Evolutionary conservation across 1,139 yeast species (phyloP).

Genomic region (Taphrina betulina): DNA sequence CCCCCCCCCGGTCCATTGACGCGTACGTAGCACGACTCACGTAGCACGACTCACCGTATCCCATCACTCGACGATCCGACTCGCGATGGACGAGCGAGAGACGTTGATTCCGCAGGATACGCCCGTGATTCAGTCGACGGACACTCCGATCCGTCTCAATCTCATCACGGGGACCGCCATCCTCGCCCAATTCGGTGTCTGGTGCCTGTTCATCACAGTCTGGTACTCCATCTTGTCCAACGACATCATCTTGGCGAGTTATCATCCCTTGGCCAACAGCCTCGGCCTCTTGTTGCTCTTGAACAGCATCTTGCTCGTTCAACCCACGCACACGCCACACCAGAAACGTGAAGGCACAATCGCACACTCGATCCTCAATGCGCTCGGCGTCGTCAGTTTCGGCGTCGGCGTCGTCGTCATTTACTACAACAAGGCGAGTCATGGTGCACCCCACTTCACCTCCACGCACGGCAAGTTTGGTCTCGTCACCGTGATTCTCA

Average conservation of each 20-base stretch:
- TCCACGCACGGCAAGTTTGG: slow-evolving; percentile 44
- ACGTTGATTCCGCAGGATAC: slow-evolving; percentile 27
- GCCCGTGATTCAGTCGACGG: slow-evolving; percentile 19
- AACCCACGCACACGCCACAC: slow-evolving; percentile 38
- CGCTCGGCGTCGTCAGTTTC: slow-evolving; percentile 36
- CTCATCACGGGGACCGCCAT: slow-evolving; percentile 28
- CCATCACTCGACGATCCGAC: too few relatives aligned
- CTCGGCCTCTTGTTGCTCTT: slow-evolving; percentile 35
- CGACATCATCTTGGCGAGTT: slow-evolving; percentile 14
- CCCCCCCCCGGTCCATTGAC: too few relatives aligned
- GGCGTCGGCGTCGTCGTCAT: slow-evolving; percentile 40
- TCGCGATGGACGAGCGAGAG: too few relatives aligned
- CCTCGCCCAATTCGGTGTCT: slow-evolving; percentile 21
- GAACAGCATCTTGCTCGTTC: slow-evolving; percentile 37
- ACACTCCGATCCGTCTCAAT: slow-evolving; percentile 21
- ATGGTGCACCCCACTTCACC: slow-evolving; percentile 40
- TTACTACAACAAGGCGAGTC: slow-evolving; percentile 41
- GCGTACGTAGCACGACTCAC: too few relatives aligned
- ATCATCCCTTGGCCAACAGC: slow-evolving; percentile 30
- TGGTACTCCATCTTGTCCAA: slow-evolving; percentile 21
- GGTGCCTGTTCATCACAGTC: slow-evolving; percentile 10
- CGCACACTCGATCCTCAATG: slow-evolving; percentile 42
- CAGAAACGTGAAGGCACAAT: slow-evolving; percentile 41
- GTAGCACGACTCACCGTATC: too few relatives aligned
- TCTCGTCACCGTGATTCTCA: slow-evolving; percentile 38